Evolutionary conservation across 2,329 filamentous ascomycete species (phyloP), one percentile per base, ranked within the genome.

Genomic region (Colletotrichum filicis): DNA sequence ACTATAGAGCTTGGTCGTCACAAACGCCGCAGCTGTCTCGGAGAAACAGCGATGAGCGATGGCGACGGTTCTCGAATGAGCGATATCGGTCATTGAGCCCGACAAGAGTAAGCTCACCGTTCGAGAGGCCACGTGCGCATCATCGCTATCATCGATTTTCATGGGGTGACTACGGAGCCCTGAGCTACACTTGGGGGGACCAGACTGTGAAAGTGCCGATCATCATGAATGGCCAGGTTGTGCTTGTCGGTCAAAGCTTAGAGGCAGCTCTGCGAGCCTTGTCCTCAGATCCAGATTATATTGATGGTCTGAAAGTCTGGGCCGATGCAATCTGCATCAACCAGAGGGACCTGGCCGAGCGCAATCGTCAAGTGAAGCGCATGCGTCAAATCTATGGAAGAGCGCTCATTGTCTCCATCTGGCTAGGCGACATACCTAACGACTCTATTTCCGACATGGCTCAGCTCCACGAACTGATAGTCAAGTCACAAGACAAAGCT

Each of bases 261-360:
- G 68, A 71, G 28, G 57, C 53, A 6, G 68, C 68, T 16, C 57
- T 71, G 26, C 66, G 68, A 7, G 68, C 65, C 24, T 53, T 71
- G 46, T 57, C 68, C 14, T 66, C 68, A 2, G 68, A 70, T 16
- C 55, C 53, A 12, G 68, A 70, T 4, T 70, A 70, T 16, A 30
- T 70, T 22, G 68, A 66, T 5, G 68, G 68, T 22, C 32, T 70
- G 3, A 66, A 66, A 5, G 66, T 66, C 6, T 77, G 76, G 76
- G 74, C 71, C 7, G 76, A 77, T 67, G 76, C 75, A 14, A 68
- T 77, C 24, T 77, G 76, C 49, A 76, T 77, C 66, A 76, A 77
- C 12, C 75, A 77, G 30, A 66, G 71, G 9, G 71, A 76, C 57
- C 12, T 71, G 3, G 30, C 53, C 1, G 76, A 77, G 65, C 67